Conservation (phyloP, 495 filamentous ascomycete genomes). For the Friedmanniomyces simplex region DNA sequence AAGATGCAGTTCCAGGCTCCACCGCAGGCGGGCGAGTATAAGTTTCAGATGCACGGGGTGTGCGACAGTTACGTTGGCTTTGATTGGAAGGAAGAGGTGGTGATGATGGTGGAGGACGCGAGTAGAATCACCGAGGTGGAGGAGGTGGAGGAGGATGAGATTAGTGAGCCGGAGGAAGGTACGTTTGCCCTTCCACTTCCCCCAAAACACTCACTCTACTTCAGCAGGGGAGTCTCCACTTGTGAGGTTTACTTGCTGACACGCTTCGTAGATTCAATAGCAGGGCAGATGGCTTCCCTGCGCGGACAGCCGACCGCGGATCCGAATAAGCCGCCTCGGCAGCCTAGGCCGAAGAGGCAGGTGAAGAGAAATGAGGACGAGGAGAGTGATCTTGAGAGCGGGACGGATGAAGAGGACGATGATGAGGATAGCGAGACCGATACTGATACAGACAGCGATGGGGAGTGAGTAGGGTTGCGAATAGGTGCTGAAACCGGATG, state of each 20-base stretch:
- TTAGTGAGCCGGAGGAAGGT: constrained; percentile 97
- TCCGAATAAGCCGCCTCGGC: constrained; percentile 20
- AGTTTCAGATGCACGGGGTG: constrained; percentile 81
- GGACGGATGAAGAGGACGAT: constrained; percentile 5
- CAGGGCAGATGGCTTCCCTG: constrained; percentile 86
- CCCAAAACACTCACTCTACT: no score
- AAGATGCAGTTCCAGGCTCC: constrained; percentile 97
- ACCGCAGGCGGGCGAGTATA: constrained; percentile 82
- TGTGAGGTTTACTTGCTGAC: no score
- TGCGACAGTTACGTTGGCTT: constrained; percentile 92
- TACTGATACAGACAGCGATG: constrained; percentile 50
- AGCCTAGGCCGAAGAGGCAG: constrained; percentile 36
- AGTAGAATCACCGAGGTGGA: constrained; percentile 69
- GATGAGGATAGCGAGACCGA: constrained; percentile 61
- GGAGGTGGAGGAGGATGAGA: constrained; percentile 76
- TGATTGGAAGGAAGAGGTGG: constrained; percentile 80
- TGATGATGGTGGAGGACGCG: constrained; percentile 78
- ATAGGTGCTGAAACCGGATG: no score
- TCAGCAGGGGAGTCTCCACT: no score
- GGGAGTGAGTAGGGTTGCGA: background rate
- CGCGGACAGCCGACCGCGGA: constrained; percentile 50
- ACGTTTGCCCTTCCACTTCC: constrained; percentile 36
- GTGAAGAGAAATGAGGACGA: constrained; percentile 35
- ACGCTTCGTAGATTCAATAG: constrained; percentile 63
- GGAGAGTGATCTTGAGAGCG: constrained; percentile 42